Percentiles rank a stretch among this genome's conserved stretches.
Evolutionary conservation across 441 rosid species (phyloP).

Genomic region (Melastoma candidum): DNA sequence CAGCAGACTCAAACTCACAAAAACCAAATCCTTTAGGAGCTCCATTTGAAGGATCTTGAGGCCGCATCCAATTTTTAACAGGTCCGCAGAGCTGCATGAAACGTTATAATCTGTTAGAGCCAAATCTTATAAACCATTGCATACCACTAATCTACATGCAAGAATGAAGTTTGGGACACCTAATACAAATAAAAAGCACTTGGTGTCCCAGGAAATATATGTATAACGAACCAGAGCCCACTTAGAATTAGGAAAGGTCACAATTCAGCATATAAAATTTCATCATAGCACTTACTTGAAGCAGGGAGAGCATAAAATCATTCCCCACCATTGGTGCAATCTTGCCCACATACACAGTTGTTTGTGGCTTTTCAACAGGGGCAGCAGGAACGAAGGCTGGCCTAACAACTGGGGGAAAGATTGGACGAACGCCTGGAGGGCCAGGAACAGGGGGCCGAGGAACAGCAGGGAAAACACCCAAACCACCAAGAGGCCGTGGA

Average conservation of each 20-base stretch:
- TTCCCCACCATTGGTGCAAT: constrained; percentile 78
- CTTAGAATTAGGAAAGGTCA: too few relatives aligned
- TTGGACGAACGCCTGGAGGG: constrained; percentile 70
- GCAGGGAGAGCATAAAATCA: constrained; percentile 78
- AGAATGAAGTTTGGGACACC: not conserved
- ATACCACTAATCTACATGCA: too few relatives aligned
- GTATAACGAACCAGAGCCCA: too few relatives aligned
- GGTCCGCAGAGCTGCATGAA: constrained; percentile 75
- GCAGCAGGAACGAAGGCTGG: constrained; percentile 61
- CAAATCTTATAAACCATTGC: too few relatives aligned
- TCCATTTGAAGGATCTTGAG: constrained; percentile 71
- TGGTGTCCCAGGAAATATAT: too few relatives aligned
- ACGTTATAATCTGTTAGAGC: too few relatives aligned
- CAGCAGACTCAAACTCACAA: constrained; percentile 94
- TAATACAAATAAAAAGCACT: too few relatives aligned
- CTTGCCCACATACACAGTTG: constrained; percentile 94
- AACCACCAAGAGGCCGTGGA: constrained; percentile 75
- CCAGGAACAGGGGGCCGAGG: constrained; percentile 65
- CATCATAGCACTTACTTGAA: constrained; percentile 36
- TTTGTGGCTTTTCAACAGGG: constrained; percentile 86
- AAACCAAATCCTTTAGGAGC: constrained; percentile 89
- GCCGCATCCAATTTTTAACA: constrained; percentile 87
- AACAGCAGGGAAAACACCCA: constrained; percentile 42
- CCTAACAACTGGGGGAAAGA: constrained; percentile 54
- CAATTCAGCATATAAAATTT: too few relatives aligned